These are phyloP conservation scores for Curvularia verruculosa DNA, from an alignment of 2,329 filamentous ascomycete species.

Conservation along the genomic window DNA sequence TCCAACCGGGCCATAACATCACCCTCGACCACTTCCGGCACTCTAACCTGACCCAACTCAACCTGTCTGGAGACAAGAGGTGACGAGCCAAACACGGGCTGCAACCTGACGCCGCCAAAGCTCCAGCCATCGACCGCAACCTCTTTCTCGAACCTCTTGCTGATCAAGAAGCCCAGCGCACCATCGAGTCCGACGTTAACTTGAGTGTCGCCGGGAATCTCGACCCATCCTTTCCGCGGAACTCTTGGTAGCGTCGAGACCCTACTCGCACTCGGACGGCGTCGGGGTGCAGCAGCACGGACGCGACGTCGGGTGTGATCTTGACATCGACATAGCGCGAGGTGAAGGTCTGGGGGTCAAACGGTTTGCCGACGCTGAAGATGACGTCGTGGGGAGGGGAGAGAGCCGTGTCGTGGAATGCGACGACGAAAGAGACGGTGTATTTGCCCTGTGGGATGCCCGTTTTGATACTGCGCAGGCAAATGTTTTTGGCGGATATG, in stretches of 20 bases:
- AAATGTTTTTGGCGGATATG: slow-evolving; percentile 39
- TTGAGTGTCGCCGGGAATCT: slow-evolving; percentile 47
- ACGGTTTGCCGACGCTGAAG: slow-evolving; percentile 48
- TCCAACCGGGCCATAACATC: too few relatives aligned
- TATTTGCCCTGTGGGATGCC: slow-evolving; percentile 49
- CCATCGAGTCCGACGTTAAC: slow-evolving; percentile 47
- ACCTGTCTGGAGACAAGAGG: too few relatives aligned
- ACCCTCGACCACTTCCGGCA: too few relatives aligned
- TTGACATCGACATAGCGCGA: slow-evolving; percentile 46
- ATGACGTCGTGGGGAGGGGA: slow-evolving; percentile 39
- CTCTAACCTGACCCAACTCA: too few relatives aligned
- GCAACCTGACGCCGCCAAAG: slow-evolving; percentile 48
- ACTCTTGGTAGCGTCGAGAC: slow-evolving; percentile 33
- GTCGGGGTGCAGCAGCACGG: slow-evolving; percentile 47
- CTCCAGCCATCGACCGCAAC: slow-evolving; percentile 46
- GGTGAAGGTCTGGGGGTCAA: slow-evolving; percentile 41
- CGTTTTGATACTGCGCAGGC: slow-evolving; percentile 44
- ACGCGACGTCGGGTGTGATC: slow-evolving; percentile 48
- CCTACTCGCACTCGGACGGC: slow-evolving; percentile 47
- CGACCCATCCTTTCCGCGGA: slow-evolving; percentile 44
- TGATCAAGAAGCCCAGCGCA: slow-evolving; percentile 46
- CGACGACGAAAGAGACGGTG: slow-evolving; percentile 45
- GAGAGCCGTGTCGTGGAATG: slow-evolving; percentile 34
- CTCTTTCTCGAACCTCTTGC: slow-evolving; percentile 42
- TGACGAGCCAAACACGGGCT: slow-evolving; percentile 41